Conservation (phyloP, 768 basidiomycete genomes). For the Agrocybe praecox region DNA sequence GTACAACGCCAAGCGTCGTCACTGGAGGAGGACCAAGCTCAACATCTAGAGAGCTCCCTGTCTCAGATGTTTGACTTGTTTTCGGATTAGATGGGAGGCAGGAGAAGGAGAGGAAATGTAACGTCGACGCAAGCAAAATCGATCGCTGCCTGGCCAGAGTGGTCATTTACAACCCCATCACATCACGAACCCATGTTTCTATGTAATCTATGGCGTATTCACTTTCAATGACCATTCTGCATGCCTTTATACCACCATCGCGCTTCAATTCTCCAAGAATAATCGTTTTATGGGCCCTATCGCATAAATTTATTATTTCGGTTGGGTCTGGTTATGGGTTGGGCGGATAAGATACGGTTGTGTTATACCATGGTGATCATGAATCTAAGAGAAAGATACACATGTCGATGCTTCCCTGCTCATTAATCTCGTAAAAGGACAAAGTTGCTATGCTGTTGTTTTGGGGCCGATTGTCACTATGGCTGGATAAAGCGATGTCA, state of each 20-base stretch:
- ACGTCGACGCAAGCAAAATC: constrained; percentile 15
- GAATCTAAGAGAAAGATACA: too few species aligned
- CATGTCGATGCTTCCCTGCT: too few species aligned
- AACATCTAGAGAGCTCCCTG: constrained; percentile 67
- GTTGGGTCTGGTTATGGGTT: too few species aligned
- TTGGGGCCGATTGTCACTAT: too few species aligned
- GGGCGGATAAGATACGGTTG: too few species aligned
- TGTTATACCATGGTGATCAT: too few species aligned
- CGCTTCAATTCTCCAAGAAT: background rate
- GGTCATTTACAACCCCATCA: constrained; percentile 13
- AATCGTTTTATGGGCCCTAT: too few species aligned
- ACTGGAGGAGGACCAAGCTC: constrained; percentile 99
- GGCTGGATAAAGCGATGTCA: too few species aligned
- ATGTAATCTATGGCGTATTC: constrained; percentile 17
- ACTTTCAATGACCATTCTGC: constrained; percentile 1
- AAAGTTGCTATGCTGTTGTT: too few species aligned
- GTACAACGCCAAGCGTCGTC: constrained; percentile 96
- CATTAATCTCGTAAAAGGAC: too few species aligned
- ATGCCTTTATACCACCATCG: background rate
- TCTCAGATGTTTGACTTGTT: constrained; percentile 12
- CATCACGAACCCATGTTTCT: constrained; percentile 5
- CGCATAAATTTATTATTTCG: too few species aligned
- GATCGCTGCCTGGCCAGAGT: constrained; percentile 9
- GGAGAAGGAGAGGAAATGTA: constrained; percentile 4
- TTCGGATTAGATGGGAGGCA: constrained; percentile 12